These are phyloP conservation scores for Emergomyces pasteurianus DNA, from an alignment of 2,329 filamentous ascomycete species.

Conservation along the genomic window DNA sequence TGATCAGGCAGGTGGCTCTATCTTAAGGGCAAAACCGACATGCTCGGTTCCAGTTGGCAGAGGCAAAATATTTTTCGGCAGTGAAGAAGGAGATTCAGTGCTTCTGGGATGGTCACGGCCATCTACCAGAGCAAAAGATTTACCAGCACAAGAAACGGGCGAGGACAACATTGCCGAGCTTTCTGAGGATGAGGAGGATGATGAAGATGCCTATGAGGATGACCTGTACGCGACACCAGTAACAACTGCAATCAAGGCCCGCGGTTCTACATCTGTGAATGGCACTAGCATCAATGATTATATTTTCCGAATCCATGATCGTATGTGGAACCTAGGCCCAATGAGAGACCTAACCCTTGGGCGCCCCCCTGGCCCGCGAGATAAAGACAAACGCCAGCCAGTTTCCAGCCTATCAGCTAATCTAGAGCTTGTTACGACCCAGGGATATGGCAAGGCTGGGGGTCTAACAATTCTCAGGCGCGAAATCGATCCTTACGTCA, in stretches of 20 bases:
- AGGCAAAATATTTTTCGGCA: slow-evolving; percentile 69
- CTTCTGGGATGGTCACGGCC: slow-evolving; percentile 69
- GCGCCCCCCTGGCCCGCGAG: slow-evolving; percentile 31
- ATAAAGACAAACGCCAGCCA: slow-evolving; percentile 30
- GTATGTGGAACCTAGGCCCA: slow-evolving; percentile 64
- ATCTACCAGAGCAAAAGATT: slow-evolving; percentile 46
- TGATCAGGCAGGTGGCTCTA: slow-evolving; percentile 48
- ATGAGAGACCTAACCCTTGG: slow-evolving; percentile 65
- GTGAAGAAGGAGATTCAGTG: slow-evolving; percentile 68
- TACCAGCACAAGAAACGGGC: slow-evolving; percentile 45
- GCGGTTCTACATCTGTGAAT: slow-evolving; percentile 14
- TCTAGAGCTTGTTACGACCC: slow-evolving; percentile 43
- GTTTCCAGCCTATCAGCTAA: slow-evolving; percentile 31
- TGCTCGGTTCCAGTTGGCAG: slow-evolving; percentile 58
- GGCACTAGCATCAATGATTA: slow-evolving; percentile 41
- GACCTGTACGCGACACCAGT: slow-evolving; percentile 35
- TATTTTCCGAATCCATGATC: slow-evolving; percentile 65
- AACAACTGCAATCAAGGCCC: slow-evolving; percentile 10
- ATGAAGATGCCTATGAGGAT: slow-evolving; percentile 48
- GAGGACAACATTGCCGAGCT: slow-evolving; percentile 34
- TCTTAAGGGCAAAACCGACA: slow-evolving; percentile 53
- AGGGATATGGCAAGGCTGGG: slow-evolving; percentile 47
- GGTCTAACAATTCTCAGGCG: slow-evolving; percentile 66
- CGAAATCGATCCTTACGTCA: slow-evolving; percentile 60
- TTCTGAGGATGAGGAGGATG: slow-evolving; percentile 43